Conservation (phyloP, 306 rosid species). For the Echinosophora koreensis region DNA sequence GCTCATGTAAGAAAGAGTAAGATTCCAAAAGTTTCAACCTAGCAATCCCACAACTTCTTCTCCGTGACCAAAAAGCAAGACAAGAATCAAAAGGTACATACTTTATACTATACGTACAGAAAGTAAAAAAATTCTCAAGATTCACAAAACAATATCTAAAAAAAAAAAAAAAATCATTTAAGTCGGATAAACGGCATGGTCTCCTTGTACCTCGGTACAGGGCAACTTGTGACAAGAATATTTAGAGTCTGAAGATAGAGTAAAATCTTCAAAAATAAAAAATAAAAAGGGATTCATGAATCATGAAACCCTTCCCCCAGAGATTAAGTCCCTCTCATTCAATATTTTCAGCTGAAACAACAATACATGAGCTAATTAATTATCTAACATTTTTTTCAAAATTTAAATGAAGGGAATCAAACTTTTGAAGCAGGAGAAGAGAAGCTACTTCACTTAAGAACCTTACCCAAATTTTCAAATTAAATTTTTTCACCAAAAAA, state of each 20-base stretch:
- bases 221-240: constrained; percentile 23
- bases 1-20: constrained; percentile 41
- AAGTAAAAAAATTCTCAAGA: neutral
- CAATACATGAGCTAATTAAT: neutral
- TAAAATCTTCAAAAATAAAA: neutral
- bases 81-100: constrained; percentile 34
- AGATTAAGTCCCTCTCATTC: neutral
- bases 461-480: constrained; percentile 3
- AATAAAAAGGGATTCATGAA: constrained; percentile 6
- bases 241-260: constrained; percentile 11
- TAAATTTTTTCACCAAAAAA: neutral
- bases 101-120: constrained; percentile 21
- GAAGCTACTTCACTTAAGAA: constrained; percentile 14
- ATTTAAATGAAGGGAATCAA: neutral
- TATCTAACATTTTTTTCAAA: neutral
- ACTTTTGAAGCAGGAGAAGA: neutral
- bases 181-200: neutral
- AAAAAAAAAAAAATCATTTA: neutral
- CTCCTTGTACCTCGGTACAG: constrained; percentile 13
- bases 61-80: constrained; percentile 16
- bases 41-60: constrained; percentile 34
- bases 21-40: constrained; percentile 28
- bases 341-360: constrained; percentile 13
- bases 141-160: neutral
- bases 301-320: constrained; percentile 5